These are phyloP conservation scores for Penicillium sp. DNA, from an alignment of 2,329 filamentous ascomycete genomes.

Conservation along the genomic window DNA sequence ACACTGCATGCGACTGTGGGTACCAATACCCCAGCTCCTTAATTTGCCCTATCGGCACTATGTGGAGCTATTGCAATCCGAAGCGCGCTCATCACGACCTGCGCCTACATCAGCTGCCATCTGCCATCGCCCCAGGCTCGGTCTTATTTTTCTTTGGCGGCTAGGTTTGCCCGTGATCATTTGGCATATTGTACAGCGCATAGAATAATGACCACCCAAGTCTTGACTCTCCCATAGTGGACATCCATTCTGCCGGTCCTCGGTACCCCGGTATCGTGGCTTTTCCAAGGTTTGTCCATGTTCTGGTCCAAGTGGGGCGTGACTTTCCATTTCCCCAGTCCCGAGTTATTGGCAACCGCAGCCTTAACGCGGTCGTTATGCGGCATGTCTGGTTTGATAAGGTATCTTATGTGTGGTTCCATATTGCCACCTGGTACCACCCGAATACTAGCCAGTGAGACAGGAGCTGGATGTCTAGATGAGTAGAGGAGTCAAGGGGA, in stretches of 20 bases:
- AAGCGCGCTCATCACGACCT: conserved; percentile 6
- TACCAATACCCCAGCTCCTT: neutral
- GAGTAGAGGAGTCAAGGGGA: conserved; percentile 4
- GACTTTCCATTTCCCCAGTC: neutral
- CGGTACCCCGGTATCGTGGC: neutral
- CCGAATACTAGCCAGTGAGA: conserved; percentile 14
- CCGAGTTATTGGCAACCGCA: conserved; percentile 3
- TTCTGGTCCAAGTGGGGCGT: neutral
- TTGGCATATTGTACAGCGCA: neutral
- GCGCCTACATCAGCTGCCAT: conserved; percentile 7
- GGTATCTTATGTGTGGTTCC: conserved; percentile 2
- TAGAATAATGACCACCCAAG: neutral
- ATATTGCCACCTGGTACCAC: conserved; percentile 20
- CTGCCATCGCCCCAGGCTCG: neutral
- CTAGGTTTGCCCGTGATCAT: conserved; percentile 4
- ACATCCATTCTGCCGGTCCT: conserved; percentile 2
- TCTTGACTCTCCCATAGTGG: neutral
- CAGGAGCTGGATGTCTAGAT: conserved; percentile 2
- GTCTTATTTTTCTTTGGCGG: neutral
- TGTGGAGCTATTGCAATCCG: neutral
- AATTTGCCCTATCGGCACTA: neutral
- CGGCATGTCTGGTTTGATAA: neutral
- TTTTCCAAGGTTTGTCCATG: neutral
- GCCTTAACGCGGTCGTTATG: neutral
- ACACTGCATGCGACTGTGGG: neutral